Conservation (phyloP, 2,329 filamentous ascomycete genomes). For the Clarireedia monteithiana region DNA sequence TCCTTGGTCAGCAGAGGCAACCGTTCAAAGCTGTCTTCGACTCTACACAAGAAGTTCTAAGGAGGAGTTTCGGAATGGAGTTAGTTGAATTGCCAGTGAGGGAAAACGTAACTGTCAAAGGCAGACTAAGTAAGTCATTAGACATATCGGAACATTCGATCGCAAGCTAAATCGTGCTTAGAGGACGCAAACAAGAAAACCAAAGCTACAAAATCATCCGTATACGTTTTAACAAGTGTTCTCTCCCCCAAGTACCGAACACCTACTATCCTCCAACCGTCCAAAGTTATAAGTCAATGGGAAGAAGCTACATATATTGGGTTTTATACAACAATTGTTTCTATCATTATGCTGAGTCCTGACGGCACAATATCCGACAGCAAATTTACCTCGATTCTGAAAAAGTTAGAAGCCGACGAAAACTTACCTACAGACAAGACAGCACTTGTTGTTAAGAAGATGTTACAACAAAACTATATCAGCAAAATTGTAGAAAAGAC, state of each 20-base stretch:
- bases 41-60: slow-evolving; percentile 64
- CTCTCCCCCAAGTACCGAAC: slow-evolving; percentile 61
- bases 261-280: slow-evolving; percentile 60
- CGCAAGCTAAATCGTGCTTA: background rate
- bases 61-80: slow-evolving; percentile 80
- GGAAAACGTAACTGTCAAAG: slow-evolving; percentile 74
- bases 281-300: slow-evolving; percentile 54
- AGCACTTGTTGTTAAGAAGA: slow-evolving; percentile 63
- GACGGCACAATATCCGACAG: slow-evolving; percentile 68
- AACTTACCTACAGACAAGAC: slow-evolving; percentile 69
- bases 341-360: slow-evolving; percentile 62
- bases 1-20: slow-evolving; percentile 42
- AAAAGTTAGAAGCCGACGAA: slow-evolving; percentile 65
- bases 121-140: slow-evolving; percentile 58
- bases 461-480: slow-evolving; percentile 79
- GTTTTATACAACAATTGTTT: slow-evolving; percentile 72
- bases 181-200: slow-evolving; percentile 34
- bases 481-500: slow-evolving; percentile 61
- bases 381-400: slow-evolving; percentile 69
- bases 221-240: slow-evolving; percentile 71
- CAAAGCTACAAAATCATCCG: slow-evolving; percentile 46
- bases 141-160: background rate
- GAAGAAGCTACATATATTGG: slow-evolving; percentile 75
- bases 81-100: slow-evolving; percentile 73
- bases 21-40: slow-evolving; percentile 73